phyloP scores from a whole-genome alignment of 352 stramenopile genomes.

The Globisporangium echinulatum region DNA sequence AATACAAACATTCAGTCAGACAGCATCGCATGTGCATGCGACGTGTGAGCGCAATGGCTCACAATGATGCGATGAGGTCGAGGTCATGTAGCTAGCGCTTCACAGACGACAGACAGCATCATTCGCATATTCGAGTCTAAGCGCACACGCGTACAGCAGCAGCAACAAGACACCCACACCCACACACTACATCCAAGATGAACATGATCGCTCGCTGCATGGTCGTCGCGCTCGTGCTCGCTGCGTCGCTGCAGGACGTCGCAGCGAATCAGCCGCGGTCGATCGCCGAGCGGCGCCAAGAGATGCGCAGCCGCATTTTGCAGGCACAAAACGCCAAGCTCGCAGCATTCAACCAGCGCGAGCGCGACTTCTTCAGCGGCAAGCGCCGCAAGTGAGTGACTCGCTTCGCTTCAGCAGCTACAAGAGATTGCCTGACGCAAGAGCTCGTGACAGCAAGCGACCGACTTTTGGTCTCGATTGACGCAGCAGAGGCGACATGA shows the following conservation, averaged over 20 bases:
- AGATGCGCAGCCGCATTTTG: slow-evolving; percentile 18
- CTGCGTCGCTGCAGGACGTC: slow-evolving; percentile 7
- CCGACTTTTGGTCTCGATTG: too few relatives aligned
- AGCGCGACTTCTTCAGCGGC: slow-evolving; percentile 20
- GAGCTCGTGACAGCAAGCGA: too few relatives aligned
- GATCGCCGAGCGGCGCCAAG: slow-evolving; percentile 12
- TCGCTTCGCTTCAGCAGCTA: not conserved
- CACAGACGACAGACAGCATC: not conserved
- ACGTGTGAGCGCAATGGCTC: too few relatives aligned
- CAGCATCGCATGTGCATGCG: too few relatives aligned
- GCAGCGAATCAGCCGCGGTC: slow-evolving; percentile 11
- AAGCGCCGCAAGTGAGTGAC: slow-evolving; percentile 14
- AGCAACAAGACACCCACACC: not conserved
- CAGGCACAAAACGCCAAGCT: slow-evolving; percentile 13
- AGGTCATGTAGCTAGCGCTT: too few relatives aligned
- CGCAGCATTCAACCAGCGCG: slow-evolving; percentile 16
- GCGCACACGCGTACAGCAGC: not conserved
- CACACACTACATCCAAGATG: slow-evolving; percentile 4
- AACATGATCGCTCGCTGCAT: slow-evolving; percentile 11
- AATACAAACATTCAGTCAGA: too few relatives aligned
- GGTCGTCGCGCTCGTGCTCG: slow-evolving; percentile 10
- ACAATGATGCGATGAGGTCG: too few relatives aligned
- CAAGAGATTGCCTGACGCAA: too few relatives aligned
- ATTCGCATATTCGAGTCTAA: slow-evolving; percentile 3
- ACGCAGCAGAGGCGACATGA: too few relatives aligned